Base-by-base conservation (phyloP, 768 basidiomycete genomes). In the Sporobolomyces roseus region DNA sequence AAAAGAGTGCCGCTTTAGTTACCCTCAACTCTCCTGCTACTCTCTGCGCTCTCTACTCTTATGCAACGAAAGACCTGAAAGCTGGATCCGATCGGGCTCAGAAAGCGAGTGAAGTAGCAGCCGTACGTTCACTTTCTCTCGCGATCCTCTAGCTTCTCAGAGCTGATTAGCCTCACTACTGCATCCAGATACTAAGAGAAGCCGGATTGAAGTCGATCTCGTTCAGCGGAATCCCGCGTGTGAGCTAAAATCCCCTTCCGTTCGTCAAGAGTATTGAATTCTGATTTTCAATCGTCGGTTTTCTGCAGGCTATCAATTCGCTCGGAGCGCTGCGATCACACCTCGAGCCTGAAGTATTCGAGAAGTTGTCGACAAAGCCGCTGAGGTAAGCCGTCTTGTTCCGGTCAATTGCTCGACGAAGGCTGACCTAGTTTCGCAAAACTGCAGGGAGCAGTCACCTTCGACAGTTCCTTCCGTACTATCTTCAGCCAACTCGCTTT, bases 191-290 rank as follows among this genome's bases (percentile, higher is more conserved):
- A 25, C 77, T 80, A 74, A 66, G 79, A 14, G 80, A 81, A 65
- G 76, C 74, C 1, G 80, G 77, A 1, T 53, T 81, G 38, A 81
- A 81, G 60, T 79, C 78, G 60, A 80, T 81, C 63, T 76, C 77
- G 6, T 79, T 80, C 65, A 67, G 70, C 21, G 78, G 78, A 35
- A 77, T 74, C 48, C 70, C 74, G 2, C 58, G 69, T 29, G 77
- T 77, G 36, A 59, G 74, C 61, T 0, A 30, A 1, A 0, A n/a
- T n/a, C n/a, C n/a, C n/a, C n/a, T n/a, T n/a, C n/a, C n/a, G n/a
- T n/a, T 13, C 25, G 55, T 3, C 25, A 16, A 32, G 2, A 14
- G 0, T 30, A 4, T 36, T 7, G 17, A 3, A 33, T 3, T 12
- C 21, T 16, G 10, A 17, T 13, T 5, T 0, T 10, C 10, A 19